Percentiles rank a stretch among this genome's conserved stretches.
Conservation (phyloP, 345 rosid genomes). For the Melastoma malabathricum region DNA sequence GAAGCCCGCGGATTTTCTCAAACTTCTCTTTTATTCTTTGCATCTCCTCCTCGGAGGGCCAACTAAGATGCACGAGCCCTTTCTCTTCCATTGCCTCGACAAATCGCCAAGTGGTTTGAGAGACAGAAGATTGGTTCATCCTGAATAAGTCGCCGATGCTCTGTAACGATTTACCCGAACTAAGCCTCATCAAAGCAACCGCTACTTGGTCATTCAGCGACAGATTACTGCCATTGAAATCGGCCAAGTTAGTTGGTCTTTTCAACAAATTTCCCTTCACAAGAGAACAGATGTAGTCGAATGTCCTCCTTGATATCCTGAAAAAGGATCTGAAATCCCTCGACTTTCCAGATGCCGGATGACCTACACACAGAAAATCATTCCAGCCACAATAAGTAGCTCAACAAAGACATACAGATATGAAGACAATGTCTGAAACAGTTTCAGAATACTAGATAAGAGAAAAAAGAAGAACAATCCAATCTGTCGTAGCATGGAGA, state of each 20-base stretch:
- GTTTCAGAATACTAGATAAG: too few relatives aligned
- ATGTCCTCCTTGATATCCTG: conserved; percentile 35
- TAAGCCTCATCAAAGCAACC: conserved; percentile 46
- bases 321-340: conserved; percentile 25
- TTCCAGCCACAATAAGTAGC: too few relatives aligned
- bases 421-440: too few relatives aligned
- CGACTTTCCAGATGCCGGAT: background rate
- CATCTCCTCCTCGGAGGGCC: conserved; percentile 50
- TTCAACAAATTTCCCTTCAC: conserved; percentile 35
- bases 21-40: conserved; percentile 36
- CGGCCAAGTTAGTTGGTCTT: conserved; percentile 25
- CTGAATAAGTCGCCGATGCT: conserved; percentile 39
- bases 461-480: too few relatives aligned
- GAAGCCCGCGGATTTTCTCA: conserved; percentile 41
- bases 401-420: too few relatives aligned
- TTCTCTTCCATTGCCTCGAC: conserved; percentile 55
- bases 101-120: conserved; percentile 64
- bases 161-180: conserved; percentile 42
- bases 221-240: conserved; percentile 30
- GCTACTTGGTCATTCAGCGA: conserved; percentile 43
- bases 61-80: conserved; percentile 37
- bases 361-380: background rate
- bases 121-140: conserved; percentile 46
- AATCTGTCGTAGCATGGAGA: too few relatives aligned
- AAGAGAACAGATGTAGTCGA: conserved; percentile 43